Percentiles rank a stretch among this genome's conserved stretches.
Evolutionary conservation across 2,329 filamentous ascomycete species (phyloP).

Genomic region (Alternaria angustiovoidea): DNA sequence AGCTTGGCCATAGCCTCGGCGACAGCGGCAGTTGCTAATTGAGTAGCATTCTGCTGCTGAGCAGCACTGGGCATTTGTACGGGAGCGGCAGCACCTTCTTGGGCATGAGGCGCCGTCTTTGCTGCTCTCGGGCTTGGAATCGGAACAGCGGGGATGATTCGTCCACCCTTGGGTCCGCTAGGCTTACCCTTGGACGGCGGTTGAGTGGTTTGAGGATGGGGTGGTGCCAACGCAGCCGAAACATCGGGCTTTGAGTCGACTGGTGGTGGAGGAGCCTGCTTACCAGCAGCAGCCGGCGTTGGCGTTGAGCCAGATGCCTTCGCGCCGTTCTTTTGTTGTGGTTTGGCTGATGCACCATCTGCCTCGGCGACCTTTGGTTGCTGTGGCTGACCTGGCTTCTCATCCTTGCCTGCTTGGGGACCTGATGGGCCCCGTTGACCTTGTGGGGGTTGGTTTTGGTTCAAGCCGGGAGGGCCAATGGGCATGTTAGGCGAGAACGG

Average conservation of each 20-base stretch:
- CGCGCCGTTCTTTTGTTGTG: slow-evolving; percentile 63
- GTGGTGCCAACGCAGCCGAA: slow-evolving; percentile 64
- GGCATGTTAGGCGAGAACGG: slow-evolving; percentile 69
- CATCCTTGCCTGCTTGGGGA: slow-evolving; percentile 38
- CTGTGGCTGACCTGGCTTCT: slow-evolving; percentile 32
- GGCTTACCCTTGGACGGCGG: slow-evolving; percentile 49
- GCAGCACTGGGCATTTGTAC: slow-evolving; percentile 37
- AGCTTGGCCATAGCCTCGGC: slow-evolving; percentile 82
- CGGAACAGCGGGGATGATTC: slow-evolving; percentile 72
- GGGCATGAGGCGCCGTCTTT: slow-evolving; percentile 50
- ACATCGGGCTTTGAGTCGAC: slow-evolving; percentile 73
- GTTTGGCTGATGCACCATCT: slow-evolving; percentile 54
- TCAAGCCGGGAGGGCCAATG: slow-evolving; percentile 63
- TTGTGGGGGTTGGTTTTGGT: slow-evolving; percentile 51
- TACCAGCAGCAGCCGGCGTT: slow-evolving; percentile 53
- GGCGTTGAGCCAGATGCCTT: slow-evolving; percentile 46
- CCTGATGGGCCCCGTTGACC: slow-evolving; percentile 48
- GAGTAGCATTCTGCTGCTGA: slow-evolving; percentile 69
- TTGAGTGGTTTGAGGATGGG: slow-evolving; percentile 49
- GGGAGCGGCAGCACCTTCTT: slow-evolving; percentile 34
- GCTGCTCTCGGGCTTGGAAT: slow-evolving; percentile 57
- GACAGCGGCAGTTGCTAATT: slow-evolving; percentile 78
- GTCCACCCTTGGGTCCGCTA: slow-evolving; percentile 57
- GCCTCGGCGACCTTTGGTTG: slow-evolving; percentile 55
- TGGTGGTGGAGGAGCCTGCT: slow-evolving; percentile 68